Conservation (phyloP, 257 asterid genomes). For the Buddleja alternifolia region DNA sequence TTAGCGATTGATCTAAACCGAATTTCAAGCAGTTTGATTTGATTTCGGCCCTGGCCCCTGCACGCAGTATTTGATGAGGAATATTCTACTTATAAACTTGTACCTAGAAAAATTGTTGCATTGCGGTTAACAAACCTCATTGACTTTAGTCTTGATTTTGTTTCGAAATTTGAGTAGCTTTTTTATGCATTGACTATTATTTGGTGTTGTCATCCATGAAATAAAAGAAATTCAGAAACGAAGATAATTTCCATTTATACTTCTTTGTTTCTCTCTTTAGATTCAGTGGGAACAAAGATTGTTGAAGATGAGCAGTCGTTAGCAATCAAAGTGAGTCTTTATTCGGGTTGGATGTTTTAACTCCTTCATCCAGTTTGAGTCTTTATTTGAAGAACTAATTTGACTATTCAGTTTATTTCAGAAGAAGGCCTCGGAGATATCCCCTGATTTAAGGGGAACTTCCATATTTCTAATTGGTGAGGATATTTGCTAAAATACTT, state of each 20-base stretch:
- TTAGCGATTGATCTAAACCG: not conserved
- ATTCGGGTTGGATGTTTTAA: not conserved
- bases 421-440: slow-evolving; percentile 69
- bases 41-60: not conserved
- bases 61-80: not conserved
- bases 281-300: slow-evolving; percentile 40
- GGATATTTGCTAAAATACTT: slow-evolving; percentile 23
- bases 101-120: not conserved
- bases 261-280: slow-evolving; percentile 33
- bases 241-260: slow-evolving; percentile 14
- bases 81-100: slow-evolving; percentile 12
- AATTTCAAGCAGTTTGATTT: not conserved
- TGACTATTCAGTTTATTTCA: slow-evolving; percentile 48
- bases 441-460: slow-evolving; percentile 80
- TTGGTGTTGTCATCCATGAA: not conserved
- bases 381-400: slow-evolving; percentile 33
- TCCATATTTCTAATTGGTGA: slow-evolving; percentile 85
- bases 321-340: slow-evolving; percentile 62
- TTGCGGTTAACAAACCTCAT: not conserved
- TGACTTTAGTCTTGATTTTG: not conserved
- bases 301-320: slow-evolving; percentile 48
- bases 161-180: not conserved
- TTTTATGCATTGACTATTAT: not conserved
- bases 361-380: slow-evolving; percentile 10
- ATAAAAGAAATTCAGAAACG: not conserved